Evolutionary conservation across 306 rosid species (phyloP).

Genomic region (Alnus rubra): DNA sequence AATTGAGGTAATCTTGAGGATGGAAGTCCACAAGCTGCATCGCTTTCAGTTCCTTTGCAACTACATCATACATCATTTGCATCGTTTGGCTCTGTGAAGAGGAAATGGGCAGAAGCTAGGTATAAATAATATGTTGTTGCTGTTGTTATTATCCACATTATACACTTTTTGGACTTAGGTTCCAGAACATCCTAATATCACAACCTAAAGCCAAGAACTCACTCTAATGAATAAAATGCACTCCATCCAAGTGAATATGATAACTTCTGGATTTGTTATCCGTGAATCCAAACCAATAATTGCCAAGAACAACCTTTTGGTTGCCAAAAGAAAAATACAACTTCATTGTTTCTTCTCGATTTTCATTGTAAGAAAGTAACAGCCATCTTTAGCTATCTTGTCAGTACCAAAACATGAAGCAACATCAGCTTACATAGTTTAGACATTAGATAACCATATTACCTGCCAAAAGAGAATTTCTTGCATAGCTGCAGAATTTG

Average conservation of each 20-base stretch:
- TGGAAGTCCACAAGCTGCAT: conserved; percentile 37
- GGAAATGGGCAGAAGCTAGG: conserved; percentile 24
- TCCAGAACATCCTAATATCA: background rate
- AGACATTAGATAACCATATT: conserved; percentile 23
- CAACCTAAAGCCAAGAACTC: background rate
- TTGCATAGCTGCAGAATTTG: conserved; percentile 71
- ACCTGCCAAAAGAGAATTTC: conserved; percentile 99
- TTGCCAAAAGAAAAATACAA: background rate
- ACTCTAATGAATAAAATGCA: background rate
- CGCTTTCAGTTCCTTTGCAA: conserved; percentile 62
- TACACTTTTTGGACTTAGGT: background rate
- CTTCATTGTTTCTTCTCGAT: background rate
- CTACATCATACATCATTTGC: conserved; percentile 72
- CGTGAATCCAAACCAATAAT: conserved; percentile 1
- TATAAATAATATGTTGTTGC: conserved; percentile 4
- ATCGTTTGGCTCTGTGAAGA: conserved; percentile 75
- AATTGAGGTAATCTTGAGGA: conserved; percentile 86
- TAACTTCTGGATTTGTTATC: background rate
- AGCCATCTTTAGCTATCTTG: background rate
- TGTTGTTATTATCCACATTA: background rate
- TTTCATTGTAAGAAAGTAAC: background rate
- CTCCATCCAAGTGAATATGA: background rate
- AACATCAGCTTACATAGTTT: conserved; percentile 6
- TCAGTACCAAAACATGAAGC: background rate
- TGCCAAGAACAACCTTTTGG: background rate